Percentiles rank a stretch among this genome's conserved stretches.
phyloP scores from a whole-genome alignment of 2,329 filamentous ascomycete species.

The Cylindrodendrum hubeiense region DNA sequence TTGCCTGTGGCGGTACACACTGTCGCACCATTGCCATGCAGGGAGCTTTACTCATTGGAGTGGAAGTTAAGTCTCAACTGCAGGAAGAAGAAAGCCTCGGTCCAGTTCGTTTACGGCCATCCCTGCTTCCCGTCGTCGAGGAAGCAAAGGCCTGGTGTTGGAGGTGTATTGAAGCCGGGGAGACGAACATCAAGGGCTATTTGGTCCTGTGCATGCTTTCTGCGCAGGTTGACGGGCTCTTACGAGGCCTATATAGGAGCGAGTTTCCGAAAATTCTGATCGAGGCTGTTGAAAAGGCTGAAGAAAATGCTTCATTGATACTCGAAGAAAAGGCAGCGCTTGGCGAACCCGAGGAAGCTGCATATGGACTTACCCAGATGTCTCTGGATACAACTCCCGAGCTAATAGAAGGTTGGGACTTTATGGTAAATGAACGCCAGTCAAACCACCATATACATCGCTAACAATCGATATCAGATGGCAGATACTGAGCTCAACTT shows the following conservation, averaged over 20 bases:
- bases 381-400: slow-evolving; percentile 9
- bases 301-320: slow-evolving; percentile 48
- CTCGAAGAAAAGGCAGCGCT: slow-evolving; percentile 48
- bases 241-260: slow-evolving; percentile 49
- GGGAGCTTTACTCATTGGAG: slow-evolving; percentile 51
- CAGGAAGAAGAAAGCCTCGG: slow-evolving; percentile 56
- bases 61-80: slow-evolving; percentile 56
- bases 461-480: slow-evolving; percentile 10
- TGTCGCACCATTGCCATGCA: slow-evolving; percentile 53
- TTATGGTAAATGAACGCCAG: slow-evolving; percentile 33
- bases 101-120: slow-evolving; percentile 50
- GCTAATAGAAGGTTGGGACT: slow-evolving; percentile 41
- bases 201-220: slow-evolving; percentile 50
- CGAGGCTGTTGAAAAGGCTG: slow-evolving; percentile 52
- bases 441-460: neutral
- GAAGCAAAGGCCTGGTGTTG: slow-evolving; percentile 57
- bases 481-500: slow-evolving; percentile 11
- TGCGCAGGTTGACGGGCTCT: slow-evolving; percentile 57
- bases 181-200: slow-evolving; percentile 68
- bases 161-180: slow-evolving; percentile 57
- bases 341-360: slow-evolving; percentile 4
- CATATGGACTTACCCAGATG: neutral
- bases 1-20: slow-evolving; percentile 55
- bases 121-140: slow-evolving; percentile 57
- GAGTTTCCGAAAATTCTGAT: slow-evolving; percentile 51